phyloP scores from a whole-genome alignment of 345 rosid genomes.

The Hibiscus mutabilis region DNA sequence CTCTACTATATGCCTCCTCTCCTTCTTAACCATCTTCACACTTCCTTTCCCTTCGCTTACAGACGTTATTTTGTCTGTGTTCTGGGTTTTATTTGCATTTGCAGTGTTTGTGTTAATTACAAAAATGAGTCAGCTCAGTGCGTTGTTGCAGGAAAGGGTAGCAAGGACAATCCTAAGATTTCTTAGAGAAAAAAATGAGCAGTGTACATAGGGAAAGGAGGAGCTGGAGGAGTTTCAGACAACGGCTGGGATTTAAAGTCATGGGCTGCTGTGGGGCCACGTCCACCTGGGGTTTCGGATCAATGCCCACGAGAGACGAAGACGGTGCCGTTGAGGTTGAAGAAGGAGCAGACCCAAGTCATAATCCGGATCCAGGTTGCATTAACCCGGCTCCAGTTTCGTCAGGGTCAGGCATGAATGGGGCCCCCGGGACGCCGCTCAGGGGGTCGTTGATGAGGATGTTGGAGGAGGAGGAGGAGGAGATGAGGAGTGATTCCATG shows the following conservation, averaged over 20 bases:
- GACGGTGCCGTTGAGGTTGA: conserved; percentile 16
- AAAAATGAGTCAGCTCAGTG: conserved; percentile 46
- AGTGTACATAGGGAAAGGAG: conserved; percentile 31
- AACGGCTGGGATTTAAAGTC: conserved; percentile 58
- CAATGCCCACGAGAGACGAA: conserved; percentile 17
- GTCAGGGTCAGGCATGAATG: conserved; percentile 61
- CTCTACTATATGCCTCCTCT: not conserved
- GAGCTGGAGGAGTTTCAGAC: conserved; percentile 39
- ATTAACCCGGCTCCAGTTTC: conserved; percentile 13
- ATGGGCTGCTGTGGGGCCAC: conserved; percentile 70
- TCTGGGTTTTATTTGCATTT: not conserved
- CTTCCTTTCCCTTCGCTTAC: not conserved
- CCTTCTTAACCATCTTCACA: not conserved
- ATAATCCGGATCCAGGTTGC: conserved; percentile 22
- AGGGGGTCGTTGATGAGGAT: conserved; percentile 75
- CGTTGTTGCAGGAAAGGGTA: conserved; percentile 36
- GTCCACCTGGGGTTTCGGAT: no score
- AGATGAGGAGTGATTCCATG: conserved; percentile 37
- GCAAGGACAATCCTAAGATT: conserved; percentile 42
- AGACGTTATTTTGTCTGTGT: not conserved
- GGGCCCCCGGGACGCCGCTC: conserved; percentile 58
- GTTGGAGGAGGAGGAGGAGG: conserved; percentile 39
- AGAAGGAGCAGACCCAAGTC: conserved; percentile 13
- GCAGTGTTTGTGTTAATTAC: not conserved
- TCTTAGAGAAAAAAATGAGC: conserved; percentile 50